These are phyloP conservation scores for Schizochytrium sp. DNA, from an alignment of 108 stramenopile genomes.

Conservation along the genomic window DNA sequence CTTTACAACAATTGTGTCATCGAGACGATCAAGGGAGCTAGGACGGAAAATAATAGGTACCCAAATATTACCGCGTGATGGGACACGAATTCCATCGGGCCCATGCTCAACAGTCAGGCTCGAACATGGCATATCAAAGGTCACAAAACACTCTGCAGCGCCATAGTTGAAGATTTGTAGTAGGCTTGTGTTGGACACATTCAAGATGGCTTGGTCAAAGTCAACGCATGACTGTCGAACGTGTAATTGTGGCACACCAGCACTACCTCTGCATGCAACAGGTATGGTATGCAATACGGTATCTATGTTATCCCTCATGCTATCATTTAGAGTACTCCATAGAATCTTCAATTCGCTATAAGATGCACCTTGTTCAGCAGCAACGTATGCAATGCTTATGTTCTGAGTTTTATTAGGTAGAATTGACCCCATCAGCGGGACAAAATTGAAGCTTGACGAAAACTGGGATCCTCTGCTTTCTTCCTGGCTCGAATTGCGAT, in stretches of 20 bases:
- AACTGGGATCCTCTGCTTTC: neutral
- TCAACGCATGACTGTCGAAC: conserved; percentile 15
- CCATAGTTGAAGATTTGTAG: conserved; percentile 12
- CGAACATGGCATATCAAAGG: neutral
- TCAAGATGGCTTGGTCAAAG: conserved; percentile 11
- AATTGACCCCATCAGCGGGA: neutral
- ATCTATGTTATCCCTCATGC: neutral
- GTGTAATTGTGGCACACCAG: neutral
- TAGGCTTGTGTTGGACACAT: neutral
- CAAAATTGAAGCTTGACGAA: neutral
- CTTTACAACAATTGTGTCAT: neutral
- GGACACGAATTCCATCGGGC: neutral
- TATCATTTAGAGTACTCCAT: neutral
- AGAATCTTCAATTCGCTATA: neutral
- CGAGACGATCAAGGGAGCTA: neutral
- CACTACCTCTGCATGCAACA: neutral
- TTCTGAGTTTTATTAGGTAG: neutral
- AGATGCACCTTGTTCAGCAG: neutral
- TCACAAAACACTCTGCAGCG: neutral
- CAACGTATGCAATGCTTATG: neutral
- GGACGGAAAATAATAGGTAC: neutral
- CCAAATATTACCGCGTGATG: neutral
- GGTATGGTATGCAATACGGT: neutral
- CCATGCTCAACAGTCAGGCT: neutral
- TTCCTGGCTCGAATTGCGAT: no score